A percentile compares a stretch with the other conserved stretches of the same genome.
Evolutionary conservation across 306 rosid species (phyloP).

Genomic region (Spatholobus suberectus): DNA sequence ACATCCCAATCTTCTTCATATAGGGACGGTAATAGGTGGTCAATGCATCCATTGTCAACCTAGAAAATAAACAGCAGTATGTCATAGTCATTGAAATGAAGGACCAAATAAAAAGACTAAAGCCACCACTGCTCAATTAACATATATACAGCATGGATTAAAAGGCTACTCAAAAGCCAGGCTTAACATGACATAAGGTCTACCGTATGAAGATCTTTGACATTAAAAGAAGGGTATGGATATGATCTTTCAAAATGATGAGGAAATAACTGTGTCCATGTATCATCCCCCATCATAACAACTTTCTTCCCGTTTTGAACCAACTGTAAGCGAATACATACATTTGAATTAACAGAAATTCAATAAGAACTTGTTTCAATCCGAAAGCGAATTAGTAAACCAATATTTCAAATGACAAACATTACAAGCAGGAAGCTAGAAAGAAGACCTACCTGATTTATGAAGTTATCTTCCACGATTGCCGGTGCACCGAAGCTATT

Average conservation of each 20-base stretch:
- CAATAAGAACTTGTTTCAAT: background rate
- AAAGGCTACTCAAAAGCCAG: slow-evolving; percentile 28
- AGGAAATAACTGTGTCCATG: slow-evolving; percentile 98
- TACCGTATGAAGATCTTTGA: slow-evolving; percentile 96
- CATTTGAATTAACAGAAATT: background rate
- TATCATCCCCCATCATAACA: slow-evolving; percentile 99
- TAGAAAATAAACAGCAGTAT: slow-evolving; percentile 44
- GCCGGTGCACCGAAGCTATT: slow-evolving; percentile 98
- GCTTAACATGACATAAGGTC: slow-evolving; percentile 23
- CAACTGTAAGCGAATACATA: slow-evolving; percentile 54
- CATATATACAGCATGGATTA: slow-evolving; percentile 28
- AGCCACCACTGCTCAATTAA: slow-evolving; percentile 7
- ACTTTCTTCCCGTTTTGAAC: slow-evolving; percentile 90
- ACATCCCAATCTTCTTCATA: slow-evolving; percentile 94
- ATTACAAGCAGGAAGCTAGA: background rate
- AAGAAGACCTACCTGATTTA: slow-evolving; percentile 62
- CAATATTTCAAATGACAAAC: slow-evolving; percentile 7
- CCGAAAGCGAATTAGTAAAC: background rate
- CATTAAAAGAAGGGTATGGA: slow-evolving; percentile 95
- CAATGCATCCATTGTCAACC: slow-evolving; percentile 97
- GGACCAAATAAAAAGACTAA: background rate
- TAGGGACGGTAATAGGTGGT: slow-evolving; percentile 83
- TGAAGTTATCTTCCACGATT: slow-evolving; percentile 80
- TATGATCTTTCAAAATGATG: slow-evolving; percentile 77
- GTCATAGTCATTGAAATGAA: slow-evolving; percentile 23